Conservation (phyloP, 495 filamentous ascomycete species). For the Oleoguttula mirabilis region DNA sequence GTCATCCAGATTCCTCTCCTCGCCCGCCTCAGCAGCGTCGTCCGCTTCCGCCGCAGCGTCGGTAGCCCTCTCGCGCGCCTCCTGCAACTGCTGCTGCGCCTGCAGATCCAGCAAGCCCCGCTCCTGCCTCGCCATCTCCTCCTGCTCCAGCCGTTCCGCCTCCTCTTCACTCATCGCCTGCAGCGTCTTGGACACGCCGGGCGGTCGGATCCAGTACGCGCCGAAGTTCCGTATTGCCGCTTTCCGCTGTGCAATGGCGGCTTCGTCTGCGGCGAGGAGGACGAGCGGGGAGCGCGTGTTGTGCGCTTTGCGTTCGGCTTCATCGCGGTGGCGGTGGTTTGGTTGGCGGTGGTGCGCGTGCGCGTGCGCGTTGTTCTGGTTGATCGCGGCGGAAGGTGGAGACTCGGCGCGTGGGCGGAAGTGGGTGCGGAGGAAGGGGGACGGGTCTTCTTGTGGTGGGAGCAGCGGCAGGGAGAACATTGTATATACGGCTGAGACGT, state of each 20-base stretch:
- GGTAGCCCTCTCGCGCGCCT: slow-evolving; percentile 6
- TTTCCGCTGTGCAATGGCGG: slow-evolving; percentile 29
- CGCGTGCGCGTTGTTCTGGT: neutral
- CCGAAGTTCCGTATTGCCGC: slow-evolving; percentile 31
- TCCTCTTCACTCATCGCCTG: slow-evolving; percentile 33
- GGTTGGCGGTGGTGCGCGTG: slow-evolving; percentile 9
- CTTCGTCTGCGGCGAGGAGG: slow-evolving; percentile 27
- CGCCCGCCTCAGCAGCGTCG: slow-evolving; percentile 15
- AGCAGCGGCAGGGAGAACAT: no score
- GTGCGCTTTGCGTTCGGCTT: slow-evolving; percentile 10
- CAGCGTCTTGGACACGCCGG: slow-evolving; percentile 34
- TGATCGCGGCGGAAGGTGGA: no score
- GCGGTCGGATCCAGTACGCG: slow-evolving; percentile 33
- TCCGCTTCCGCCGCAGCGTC: slow-evolving; percentile 9
- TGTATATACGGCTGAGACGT: no score
- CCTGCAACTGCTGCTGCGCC: slow-evolving; percentile 22
- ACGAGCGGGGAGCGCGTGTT: slow-evolving; percentile 17
- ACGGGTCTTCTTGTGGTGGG: no score
- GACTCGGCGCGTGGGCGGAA: no score
- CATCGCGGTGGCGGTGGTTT: slow-evolving; percentile 16
- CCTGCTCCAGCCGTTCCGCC: slow-evolving; percentile 32
- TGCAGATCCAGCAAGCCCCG: slow-evolving; percentile 25
- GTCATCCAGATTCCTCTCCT: slow-evolving; percentile 47
- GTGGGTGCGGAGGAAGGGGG: no score
- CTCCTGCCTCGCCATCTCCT: slow-evolving; percentile 26